Percentiles rank a stretch among this genome's conserved stretches.
Conservation (phyloP, 805 yeast species). For the Trichomonascus vanleenenianus region DNA sequence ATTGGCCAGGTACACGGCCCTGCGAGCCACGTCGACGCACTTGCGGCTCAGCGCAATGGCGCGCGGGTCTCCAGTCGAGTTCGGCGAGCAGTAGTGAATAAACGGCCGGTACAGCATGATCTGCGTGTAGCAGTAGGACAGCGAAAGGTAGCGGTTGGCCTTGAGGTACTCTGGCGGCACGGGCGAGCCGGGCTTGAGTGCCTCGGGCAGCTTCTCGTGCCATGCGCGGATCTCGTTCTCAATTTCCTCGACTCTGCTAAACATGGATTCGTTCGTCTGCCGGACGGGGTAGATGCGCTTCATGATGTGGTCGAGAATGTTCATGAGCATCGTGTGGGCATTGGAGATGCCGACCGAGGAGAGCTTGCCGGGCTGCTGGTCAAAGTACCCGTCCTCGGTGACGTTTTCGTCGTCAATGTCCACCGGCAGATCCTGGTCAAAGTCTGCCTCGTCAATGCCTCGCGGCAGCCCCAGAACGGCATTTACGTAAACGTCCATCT, state of each 20-base stretch:
- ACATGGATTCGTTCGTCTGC: constrained; percentile 16
- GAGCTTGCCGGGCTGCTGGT: constrained; percentile 43
- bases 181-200: constrained; percentile 61
- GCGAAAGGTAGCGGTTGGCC: constrained; percentile 58
- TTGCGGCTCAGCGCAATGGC: constrained; percentile 44
- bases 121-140: constrained; percentile 50
- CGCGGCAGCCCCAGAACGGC: constrained; percentile 82
- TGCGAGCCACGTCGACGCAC: constrained; percentile 76
- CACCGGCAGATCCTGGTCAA: constrained; percentile 79
- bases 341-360: constrained; percentile 78
- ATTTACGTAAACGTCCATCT: constrained; percentile 84
- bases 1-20: constrained; percentile 72
- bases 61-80: constrained; percentile 44
- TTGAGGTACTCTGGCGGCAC: constrained; percentile 60
- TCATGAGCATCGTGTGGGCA: constrained; percentile 68
- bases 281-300: constrained; percentile 66
- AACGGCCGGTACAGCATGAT: constrained; percentile 81
- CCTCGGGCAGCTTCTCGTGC: constrained; percentile 63
- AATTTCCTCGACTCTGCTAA: constrained; percentile 44
- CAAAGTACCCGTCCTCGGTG: constrained; percentile 51
- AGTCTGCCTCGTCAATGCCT: constrained; percentile 65
- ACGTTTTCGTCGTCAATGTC: constrained; percentile 85
- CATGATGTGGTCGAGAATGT: constrained; percentile 64
- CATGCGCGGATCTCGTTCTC: constrained; percentile 66
- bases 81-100: constrained; percentile 68